These are phyloP conservation scores for Ogataea methylovora DNA, from an alignment of 805 yeast species.

Conservation along the genomic window DNA sequence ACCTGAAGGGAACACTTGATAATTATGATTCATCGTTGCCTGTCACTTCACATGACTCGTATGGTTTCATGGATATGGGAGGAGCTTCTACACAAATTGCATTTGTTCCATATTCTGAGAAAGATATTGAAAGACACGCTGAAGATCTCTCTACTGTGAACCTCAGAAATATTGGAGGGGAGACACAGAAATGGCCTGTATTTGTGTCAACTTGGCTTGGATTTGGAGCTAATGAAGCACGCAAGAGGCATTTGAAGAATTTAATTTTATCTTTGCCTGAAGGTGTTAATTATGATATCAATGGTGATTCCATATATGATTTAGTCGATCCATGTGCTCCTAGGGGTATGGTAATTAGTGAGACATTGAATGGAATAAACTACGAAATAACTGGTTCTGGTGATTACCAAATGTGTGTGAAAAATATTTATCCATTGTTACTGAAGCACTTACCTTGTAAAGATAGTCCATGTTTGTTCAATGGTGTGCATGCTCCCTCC, in stretches of 20 bases:
- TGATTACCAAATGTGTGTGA: slow-evolving; percentile 64
- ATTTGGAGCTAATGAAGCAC: slow-evolving; percentile 94
- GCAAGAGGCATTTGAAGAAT: slow-evolving; percentile 57
- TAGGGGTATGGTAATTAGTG: slow-evolving; percentile 42
- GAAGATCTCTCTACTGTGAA: slow-evolving; percentile 68
- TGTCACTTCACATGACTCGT: slow-evolving; percentile 33
- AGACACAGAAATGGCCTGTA: slow-evolving; percentile 67
- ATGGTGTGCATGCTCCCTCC: slow-evolving; percentile 91
- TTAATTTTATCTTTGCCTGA: slow-evolving; percentile 44
- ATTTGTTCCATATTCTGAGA: slow-evolving; percentile 65
- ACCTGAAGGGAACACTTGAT: slow-evolving; percentile 61
- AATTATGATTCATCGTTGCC: slow-evolving; percentile 28
- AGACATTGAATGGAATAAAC: slow-evolving; percentile 36
- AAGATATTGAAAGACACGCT: slow-evolving; percentile 55
- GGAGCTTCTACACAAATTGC: slow-evolving; percentile 98
- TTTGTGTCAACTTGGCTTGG: slow-evolving; percentile 97
- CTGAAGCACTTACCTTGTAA: slow-evolving; percentile 74
- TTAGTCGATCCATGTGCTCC: slow-evolving; percentile 80
- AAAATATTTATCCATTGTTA: slow-evolving; percentile 66
- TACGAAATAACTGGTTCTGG: slow-evolving; percentile 70
- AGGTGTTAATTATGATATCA: slow-evolving; percentile 32
- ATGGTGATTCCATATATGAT: slow-evolving; percentile 39
- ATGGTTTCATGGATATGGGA: slow-evolving; percentile 98
- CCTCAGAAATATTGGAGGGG: slow-evolving; percentile 65
- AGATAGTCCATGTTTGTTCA: slow-evolving; percentile 86